Evolutionary conservation across 1,284 basidiomycete genomes (phyloP).

Genomic region (Apiotrichum mycotoxinovorans): DNA sequence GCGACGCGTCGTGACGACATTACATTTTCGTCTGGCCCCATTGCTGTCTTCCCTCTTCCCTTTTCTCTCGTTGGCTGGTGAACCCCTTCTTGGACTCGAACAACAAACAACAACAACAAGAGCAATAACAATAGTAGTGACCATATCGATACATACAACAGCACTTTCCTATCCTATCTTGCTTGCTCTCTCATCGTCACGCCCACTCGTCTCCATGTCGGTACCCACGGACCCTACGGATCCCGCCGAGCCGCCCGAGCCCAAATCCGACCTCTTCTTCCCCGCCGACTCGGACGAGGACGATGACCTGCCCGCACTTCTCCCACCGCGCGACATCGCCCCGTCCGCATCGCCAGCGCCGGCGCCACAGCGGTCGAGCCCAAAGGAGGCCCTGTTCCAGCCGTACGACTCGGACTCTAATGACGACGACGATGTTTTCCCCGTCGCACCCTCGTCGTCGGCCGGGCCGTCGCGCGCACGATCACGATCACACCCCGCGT

Average conservation of each 20-base stretch:
- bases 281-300: constrained; percentile 23
- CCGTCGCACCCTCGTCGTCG: background rate
- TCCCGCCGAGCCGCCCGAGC: too few species aligned
- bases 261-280: constrained; percentile 18
- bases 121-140: background rate
- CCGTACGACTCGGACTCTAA: constrained; percentile 1
- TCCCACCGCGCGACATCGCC: background rate
- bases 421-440: constrained; percentile 8
- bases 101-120: background rate
- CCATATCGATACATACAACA: background rate
- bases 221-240: too few species aligned
- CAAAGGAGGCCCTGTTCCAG: constrained; percentile 14
- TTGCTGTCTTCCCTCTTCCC: constrained; percentile 1
- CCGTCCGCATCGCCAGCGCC: background rate
- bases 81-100: too few species aligned
- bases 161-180: too few species aligned
- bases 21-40: too few species aligned
- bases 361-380: background rate
- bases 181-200: too few species aligned
- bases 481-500: too few species aligned
- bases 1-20: constrained; percentile 7
- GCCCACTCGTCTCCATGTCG: too few species aligned
- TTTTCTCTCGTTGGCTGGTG: too few species aligned
- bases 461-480: constrained; percentile 4
- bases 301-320: background rate